phyloP scores from a whole-genome alignment of 257 asterid species.

The Capsicum pubescens region DNA sequence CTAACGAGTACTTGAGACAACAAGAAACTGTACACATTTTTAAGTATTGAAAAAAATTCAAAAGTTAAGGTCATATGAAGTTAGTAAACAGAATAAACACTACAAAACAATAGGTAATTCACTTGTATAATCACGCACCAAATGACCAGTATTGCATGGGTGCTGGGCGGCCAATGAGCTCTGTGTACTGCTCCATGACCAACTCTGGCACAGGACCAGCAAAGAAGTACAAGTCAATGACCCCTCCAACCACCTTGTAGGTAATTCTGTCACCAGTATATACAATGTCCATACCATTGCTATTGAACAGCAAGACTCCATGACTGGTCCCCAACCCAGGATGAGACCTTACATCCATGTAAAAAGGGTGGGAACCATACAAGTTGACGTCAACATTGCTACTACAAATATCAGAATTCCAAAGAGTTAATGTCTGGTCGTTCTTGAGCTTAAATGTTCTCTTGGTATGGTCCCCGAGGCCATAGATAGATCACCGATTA shows the following conservation, averaged over 20 bases:
- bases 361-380: slow-evolving; percentile 91
- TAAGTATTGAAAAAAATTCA: not conserved
- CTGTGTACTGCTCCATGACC: slow-evolving; percentile 45
- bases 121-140: slow-evolving; percentile 28
- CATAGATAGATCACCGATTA: slow-evolving; percentile 61
- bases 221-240: slow-evolving; percentile 39
- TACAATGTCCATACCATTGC: slow-evolving; percentile 45
- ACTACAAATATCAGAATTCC: slow-evolving; percentile 79
- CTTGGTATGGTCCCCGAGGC: slow-evolving; percentile 90
- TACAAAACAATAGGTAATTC: slow-evolving; percentile 1
- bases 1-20: not conserved
- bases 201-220: slow-evolving; percentile 35
- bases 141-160: slow-evolving; percentile 48
- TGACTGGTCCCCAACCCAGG: slow-evolving; percentile 29
- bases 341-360: slow-evolving; percentile 42
- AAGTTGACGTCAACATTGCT: slow-evolving; percentile 61
- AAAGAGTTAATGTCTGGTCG: slow-evolving; percentile 74
- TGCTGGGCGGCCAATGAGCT: slow-evolving; percentile 42
- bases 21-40: not conserved
- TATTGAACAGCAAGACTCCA: slow-evolving; percentile 42
- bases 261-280: slow-evolving; percentile 37
- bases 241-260: slow-evolving; percentile 41
- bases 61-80: not conserved
- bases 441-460: slow-evolving; percentile 55
- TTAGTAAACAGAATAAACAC: not conserved